Conservation (phyloP, 2,329 filamentous ascomycete genomes). For the Whalleya microplaca region DNA sequence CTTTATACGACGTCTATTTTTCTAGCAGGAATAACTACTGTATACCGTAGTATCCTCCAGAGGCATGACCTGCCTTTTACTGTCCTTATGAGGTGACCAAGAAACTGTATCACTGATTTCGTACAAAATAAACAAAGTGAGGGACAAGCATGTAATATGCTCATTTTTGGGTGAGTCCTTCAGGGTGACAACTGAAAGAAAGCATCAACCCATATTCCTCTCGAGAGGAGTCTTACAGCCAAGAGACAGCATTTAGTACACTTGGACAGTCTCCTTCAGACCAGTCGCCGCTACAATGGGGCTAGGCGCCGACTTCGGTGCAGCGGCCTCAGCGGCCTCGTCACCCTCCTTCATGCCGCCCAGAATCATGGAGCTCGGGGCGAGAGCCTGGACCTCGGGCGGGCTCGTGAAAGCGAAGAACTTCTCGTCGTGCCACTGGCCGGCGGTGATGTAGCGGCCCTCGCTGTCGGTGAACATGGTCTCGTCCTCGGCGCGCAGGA, state of each 20-base stretch:
- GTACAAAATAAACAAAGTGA: background rate
- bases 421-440: slow-evolving; percentile 59
- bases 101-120: background rate
- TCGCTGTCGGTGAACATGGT: slow-evolving; percentile 59
- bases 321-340: slow-evolving; percentile 12
- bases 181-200: background rate
- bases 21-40: background rate
- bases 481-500: slow-evolving; percentile 59
- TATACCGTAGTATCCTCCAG: background rate
- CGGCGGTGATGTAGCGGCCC: slow-evolving; percentile 56
- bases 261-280: slow-evolving; percentile 30
- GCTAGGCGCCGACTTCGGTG: slow-evolving; percentile 24
- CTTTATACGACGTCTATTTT: background rate
- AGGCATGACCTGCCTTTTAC: background rate
- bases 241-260: slow-evolving; percentile 21
- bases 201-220: background rate
- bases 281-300: slow-evolving; percentile 21
- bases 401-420: slow-evolving; percentile 54
- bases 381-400: slow-evolving; percentile 49
- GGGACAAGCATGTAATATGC: background rate
- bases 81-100: background rate
- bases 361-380: slow-evolving; percentile 52
- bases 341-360: slow-evolving; percentile 53
- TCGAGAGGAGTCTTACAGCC: background rate
- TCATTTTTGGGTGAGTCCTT: background rate